Base-by-base conservation (phyloP, 2,329 filamentous ascomycete species). In the Coniochaeta sp. region DNA sequence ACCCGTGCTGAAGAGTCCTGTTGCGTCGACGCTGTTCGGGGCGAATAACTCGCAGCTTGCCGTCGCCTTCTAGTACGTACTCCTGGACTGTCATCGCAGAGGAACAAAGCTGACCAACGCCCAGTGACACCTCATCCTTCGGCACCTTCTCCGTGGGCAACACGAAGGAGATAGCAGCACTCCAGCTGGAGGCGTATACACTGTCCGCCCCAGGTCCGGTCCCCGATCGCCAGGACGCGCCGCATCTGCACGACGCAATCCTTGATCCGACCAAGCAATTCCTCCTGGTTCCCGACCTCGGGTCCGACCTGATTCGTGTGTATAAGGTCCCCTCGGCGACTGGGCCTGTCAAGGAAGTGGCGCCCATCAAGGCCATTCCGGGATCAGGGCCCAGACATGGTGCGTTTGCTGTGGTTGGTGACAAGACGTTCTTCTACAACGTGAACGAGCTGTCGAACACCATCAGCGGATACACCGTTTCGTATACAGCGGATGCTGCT, bases 321-420 rank as follows among this genome's bases (percentile, higher is more conserved):
- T 88, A 79, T 63, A 28, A 22, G 18, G 30, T 48, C n/a, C 26
- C 26, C 16, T 14, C 45, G 3, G 27, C 26, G 3, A 6, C 45
- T 2, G 27, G 4, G 24, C 10, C 24, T 22, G 45, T 48, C 3
- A 3, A 18, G 9, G 26, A 48, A 20, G 26, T 48, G 8, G 56
- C 63, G 6, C 71, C 77, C 6, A 65, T 79, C 33, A 56, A 66
- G 33, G 64, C 75, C 50, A 55, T 70, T 31, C 58, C 75, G 2
- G 84, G 83, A 13, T 78, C 75, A 30, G 86, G 86, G 0, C 86
- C 86, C 1, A 74, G 85, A 31, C 85, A 89, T 60, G 76, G 75
- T 8, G 70, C 72, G 14, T 89, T 88, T 68, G 67, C 69, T 46
- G 65, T 75, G 61, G 64, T 61, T 7, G 53, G 60, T 49, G 58